phyloP scores from a whole-genome alignment of 306 rosid species.

The Lathyrus oleraceus region DNA sequence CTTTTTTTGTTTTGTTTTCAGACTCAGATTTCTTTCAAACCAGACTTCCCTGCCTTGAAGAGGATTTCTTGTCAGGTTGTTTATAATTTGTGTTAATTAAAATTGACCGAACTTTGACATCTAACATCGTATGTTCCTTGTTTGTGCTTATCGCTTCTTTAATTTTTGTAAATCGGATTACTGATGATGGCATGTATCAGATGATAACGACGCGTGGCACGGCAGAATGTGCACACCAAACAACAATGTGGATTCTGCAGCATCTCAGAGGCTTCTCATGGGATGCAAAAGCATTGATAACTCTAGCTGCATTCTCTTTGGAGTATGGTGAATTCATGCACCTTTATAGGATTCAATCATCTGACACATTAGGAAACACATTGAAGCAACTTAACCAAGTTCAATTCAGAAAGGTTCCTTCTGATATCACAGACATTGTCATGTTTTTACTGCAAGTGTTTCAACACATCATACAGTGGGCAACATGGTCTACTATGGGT shows the following conservation, averaged over 20 bases:
- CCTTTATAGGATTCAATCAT: slow-evolving; percentile 7
- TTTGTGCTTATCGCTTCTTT: no score
- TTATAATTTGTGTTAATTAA: neutral
- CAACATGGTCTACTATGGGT: slow-evolving; percentile 5
- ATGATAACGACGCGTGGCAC: slow-evolving; percentile 30
- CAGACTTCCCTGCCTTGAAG: slow-evolving; percentile 28
- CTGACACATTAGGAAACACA: slow-evolving; percentile 28
- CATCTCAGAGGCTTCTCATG: slow-evolving; percentile 44
- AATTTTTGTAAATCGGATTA: no score
- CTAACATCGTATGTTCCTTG: no score
- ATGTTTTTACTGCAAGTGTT: slow-evolving; percentile 29
- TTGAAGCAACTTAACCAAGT: slow-evolving; percentile 31
- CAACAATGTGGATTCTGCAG: slow-evolving; percentile 34
- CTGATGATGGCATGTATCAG: slow-evolving; percentile 11
- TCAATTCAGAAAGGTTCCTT: neutral
- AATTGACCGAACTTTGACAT: no score
- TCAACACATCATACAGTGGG: slow-evolving; percentile 36
- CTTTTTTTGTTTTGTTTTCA: neutral
- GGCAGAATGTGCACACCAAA: slow-evolving; percentile 29
- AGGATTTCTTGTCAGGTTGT: slow-evolving; percentile 38
- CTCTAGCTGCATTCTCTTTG: slow-evolving; percentile 33
- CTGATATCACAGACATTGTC: neutral
- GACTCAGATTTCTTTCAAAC: slow-evolving; percentile 23
- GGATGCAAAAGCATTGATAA: slow-evolving; percentile 61
- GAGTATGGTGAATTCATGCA: slow-evolving; percentile 31